Evolutionary conservation across 2,329 filamentous ascomycete genomes (phyloP).

Genomic region (Nigrospora osmanthi): DNA sequence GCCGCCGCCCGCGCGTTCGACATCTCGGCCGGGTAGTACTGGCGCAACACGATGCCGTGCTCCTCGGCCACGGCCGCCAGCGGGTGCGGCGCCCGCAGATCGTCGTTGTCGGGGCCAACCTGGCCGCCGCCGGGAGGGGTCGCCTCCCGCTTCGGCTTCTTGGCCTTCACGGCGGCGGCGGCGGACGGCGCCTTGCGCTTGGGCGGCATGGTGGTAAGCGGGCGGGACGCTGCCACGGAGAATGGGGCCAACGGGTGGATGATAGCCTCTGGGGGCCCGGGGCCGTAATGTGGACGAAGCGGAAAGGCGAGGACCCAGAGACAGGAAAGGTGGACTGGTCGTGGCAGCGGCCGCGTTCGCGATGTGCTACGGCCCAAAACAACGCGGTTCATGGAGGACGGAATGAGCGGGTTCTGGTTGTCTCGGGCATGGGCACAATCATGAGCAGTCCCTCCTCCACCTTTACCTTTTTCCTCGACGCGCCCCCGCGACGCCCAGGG

Average conservation of each 20-base stretch:
- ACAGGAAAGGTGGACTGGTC: too few species aligned
- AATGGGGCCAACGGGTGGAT: too few species aligned
- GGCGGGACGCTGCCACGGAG: too few species aligned
- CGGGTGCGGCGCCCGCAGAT: conserved; percentile 37
- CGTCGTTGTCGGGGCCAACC: conserved; percentile 4
- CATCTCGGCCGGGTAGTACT: conserved; percentile 84
- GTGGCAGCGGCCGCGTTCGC: too few species aligned
- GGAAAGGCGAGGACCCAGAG: too few species aligned
- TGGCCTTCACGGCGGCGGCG: conserved; percentile 5
- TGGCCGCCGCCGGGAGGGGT: not conserved
- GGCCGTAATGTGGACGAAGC: too few species aligned
- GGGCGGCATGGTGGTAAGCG: not conserved
- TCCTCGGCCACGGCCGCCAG: conserved; percentile 37
- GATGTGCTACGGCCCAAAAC: too few species aligned
- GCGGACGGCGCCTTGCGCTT: conserved; percentile 21
- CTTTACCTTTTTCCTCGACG: not conserved
- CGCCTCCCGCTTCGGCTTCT: conserved; percentile 17
- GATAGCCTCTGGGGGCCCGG: too few species aligned
- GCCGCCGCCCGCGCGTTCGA: conserved; percentile 67
- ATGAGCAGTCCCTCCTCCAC: not conserved
- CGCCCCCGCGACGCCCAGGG: not conserved
- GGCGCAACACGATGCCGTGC: conserved; percentile 58
- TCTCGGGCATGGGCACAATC: too few species aligned
- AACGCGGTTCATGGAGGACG: too few species aligned
- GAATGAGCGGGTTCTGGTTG: too few species aligned